Conservation (phyloP, 352 stramenopile genomes). For the Globisporangium iwayamae region DNA sequence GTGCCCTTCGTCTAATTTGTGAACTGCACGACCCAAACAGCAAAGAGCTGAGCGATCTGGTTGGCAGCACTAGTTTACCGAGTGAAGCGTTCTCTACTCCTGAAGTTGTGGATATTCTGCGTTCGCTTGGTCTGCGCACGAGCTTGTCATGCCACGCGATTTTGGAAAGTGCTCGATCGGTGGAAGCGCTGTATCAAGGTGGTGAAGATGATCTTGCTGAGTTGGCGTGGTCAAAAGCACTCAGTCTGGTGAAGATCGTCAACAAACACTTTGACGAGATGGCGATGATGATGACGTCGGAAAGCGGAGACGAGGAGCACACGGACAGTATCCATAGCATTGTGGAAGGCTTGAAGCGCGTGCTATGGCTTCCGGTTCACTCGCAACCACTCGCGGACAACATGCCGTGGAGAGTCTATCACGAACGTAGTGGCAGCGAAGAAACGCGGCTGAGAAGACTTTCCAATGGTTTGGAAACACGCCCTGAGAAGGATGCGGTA, state of each 20-base stretch:
- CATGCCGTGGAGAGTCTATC: constrained; percentile 58
- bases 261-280: constrained; percentile 78
- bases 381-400: constrained; percentile 24
- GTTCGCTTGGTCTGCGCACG: constrained; percentile 49
- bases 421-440: neutral
- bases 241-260: constrained; percentile 61
- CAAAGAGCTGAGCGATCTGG: constrained; percentile 54
- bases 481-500: constrained; percentile 58
- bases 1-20: constrained; percentile 38
- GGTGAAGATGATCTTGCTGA: constrained; percentile 15
- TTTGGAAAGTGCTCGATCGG: constrained; percentile 58
- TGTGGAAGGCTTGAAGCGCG: constrained; percentile 27
- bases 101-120: constrained; percentile 50
- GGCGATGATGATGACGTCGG: constrained; percentile 17
- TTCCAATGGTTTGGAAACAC: constrained; percentile 36
- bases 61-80: constrained; percentile 67
- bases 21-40: constrained; percentile 74
- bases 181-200: constrained; percentile 47
- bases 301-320: constrained; percentile 10
- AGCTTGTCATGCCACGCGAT: constrained; percentile 67
- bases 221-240: constrained; percentile 35
- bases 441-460: constrained; percentile 16
- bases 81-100: constrained; percentile 38
- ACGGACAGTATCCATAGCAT: constrained; percentile 23
- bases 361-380: constrained; percentile 43